Percentiles rank a stretch among this genome's conserved stretches.
These are phyloP conservation scores for carrot (Daucus carota) DNA, from an alignment of 129 eudicot genomes.

Conservation along the genomic window DH1_v3.0 NC_030388.2:26620501-26621000, in stretches of 20 bases:
- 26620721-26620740: conserved; percentile 21
- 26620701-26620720: conserved; percentile 99
- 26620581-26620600: neutral
- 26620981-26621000: conserved; percentile 42
- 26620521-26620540: too few species aligned
- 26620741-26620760: neutral
- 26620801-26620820: conserved; percentile 54
- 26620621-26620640: conserved; percentile 59
- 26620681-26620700: conserved; percentile 79
- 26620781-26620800: neutral
- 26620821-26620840: conserved; percentile 76
- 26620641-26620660: conserved; percentile 53
- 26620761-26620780: neutral
- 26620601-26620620: conserved; percentile 73
- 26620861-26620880: conserved; percentile 89
- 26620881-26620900: conserved; percentile 84
- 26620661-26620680: conserved; percentile 71
- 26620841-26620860: conserved; percentile 82
- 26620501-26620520: too few species aligned
- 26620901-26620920: neutral
- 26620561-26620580: too few species aligned
- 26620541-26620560: too few species aligned
- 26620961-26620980: conserved; percentile 6
- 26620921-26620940: neutral
- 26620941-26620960: neutral